A percentile compares a stretch with the other conserved stretches of the same genome.
These are phyloP conservation scores for Plasmodium sp. DNA, from an alignment of 169 alveolate species.

Conservation along the genomic window DNA sequence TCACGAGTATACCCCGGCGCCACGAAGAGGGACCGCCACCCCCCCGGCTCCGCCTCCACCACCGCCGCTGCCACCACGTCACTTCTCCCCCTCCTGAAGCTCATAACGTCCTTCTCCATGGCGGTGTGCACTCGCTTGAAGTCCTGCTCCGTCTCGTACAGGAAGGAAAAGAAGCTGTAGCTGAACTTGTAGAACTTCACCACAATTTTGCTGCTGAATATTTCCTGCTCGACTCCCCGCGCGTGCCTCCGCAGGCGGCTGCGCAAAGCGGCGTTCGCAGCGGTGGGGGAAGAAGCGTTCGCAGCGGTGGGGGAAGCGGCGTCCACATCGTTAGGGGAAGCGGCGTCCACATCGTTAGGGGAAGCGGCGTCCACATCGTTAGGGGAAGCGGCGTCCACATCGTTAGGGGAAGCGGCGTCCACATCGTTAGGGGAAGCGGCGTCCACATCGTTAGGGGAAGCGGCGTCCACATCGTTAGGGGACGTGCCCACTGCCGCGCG, in stretches of 20 bases:
- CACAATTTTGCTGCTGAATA: conserved; percentile 32
- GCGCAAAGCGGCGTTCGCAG: neutral
- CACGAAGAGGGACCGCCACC: neutral
- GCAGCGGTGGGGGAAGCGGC: too few species aligned
- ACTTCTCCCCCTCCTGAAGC: neutral
- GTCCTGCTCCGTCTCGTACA: conserved; percentile 60
- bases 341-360: too few species aligned
- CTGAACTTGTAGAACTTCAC: conserved; percentile 69
- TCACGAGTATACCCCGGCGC: neutral
- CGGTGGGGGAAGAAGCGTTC: neutral
- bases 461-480: neutral
- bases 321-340: too few species aligned
- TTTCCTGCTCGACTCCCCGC: conserved; percentile 23
- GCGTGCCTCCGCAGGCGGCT: neutral
- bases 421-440: too few species aligned
- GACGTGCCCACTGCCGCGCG: neutral
- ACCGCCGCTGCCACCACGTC: neutral
- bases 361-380: neutral
- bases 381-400: neutral
- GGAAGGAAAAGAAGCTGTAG: conserved; percentile 48
- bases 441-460: too few species aligned
- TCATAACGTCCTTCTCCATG: conserved; percentile 55
- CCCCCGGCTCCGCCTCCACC: neutral
- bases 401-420: too few species aligned
- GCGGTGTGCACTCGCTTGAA: conserved; percentile 40